phyloP scores from a whole-genome alignment of 371 early-diverging fungal species.

The Smittium mucronatum region DNA sequence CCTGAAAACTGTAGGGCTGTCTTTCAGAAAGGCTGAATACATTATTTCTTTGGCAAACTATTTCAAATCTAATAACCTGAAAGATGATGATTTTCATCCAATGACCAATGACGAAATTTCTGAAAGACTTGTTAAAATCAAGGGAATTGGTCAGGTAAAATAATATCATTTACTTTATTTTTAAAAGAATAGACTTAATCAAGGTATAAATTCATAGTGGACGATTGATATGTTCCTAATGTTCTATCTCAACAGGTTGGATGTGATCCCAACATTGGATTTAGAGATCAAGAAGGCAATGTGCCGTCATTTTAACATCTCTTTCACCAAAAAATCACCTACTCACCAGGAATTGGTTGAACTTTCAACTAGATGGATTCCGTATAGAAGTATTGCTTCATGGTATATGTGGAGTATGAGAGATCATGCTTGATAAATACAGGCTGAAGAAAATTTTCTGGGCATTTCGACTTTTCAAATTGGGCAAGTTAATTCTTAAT shows the following conservation, averaged over 20 bases:
- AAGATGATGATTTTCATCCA: constrained; percentile 25
- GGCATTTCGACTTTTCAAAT: no score
- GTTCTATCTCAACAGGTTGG: constrained; percentile 41
- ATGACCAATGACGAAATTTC: constrained; percentile 38
- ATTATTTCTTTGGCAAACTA: constrained; percentile 38
- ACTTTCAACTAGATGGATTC: constrained; percentile 41
- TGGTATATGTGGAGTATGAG: constrained; percentile 48
- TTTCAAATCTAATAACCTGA: constrained; percentile 38
- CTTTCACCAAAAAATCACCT: constrained; percentile 33
- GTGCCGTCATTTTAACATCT: constrained; percentile 39
- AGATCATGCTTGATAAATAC: neutral
- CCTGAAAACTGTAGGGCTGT: constrained; percentile 37
- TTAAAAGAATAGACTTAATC: neutral
- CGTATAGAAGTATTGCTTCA: constrained; percentile 46
- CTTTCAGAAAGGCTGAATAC: constrained; percentile 43
- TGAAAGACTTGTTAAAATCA: constrained; percentile 34
- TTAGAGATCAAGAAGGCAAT: constrained; percentile 47
- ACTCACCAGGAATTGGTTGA: constrained; percentile 34
- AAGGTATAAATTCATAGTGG: constrained; percentile 26
- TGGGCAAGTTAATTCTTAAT: no score
- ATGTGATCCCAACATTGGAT: constrained; percentile 49
- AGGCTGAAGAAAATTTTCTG: no score
- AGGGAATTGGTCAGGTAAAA: constrained; percentile 40
- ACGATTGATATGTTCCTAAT: constrained; percentile 59
- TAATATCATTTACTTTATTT: neutral